Base-by-base conservation (phyloP, 106 monocot species). In the Acorus calamus region DNA sequence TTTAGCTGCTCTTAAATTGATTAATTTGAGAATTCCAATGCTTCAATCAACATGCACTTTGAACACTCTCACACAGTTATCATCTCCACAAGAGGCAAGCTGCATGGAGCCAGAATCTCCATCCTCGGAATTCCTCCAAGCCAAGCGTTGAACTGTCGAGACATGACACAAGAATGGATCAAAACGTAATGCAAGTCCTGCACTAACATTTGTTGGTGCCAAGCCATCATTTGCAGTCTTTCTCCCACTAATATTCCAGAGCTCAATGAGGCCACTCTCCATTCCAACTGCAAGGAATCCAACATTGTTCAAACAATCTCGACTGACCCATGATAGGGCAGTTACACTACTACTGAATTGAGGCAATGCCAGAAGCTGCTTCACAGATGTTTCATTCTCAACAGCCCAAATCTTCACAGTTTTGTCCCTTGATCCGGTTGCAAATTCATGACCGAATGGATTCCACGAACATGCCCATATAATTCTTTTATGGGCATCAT, bases 401-500 rank as follows among this genome's bases (percentile, higher is more conserved):
- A 98, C 45, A 11, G 76, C 66, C 92, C 92, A 94, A 43, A 94
- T 75, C 75, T 94, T 94, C 7, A 94, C 89, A 14, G 77, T 83
- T 64, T 86, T 98, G 77, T 92, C 96, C 73, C 98, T 83, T 10
- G 98, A 92, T 46, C 98, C 92, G 14, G 87, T 96, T 5, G 96
- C 91, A 70, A 96, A 96, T 71, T 96, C 78, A 70, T 90, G 76
- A 12, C 68, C 50, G 14, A 81, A 78, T 47, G 92, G 92, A 57
- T 88, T 98, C 98, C 98, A 98, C 47, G 92, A 77, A 14, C 98
- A 92, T 52, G 92, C 76, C 98, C 98, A 98, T 74, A 92, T 98
- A 70, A 98, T 98, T 83, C 98, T 88, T 71, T 92, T 98, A 73
- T 98, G 94, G 0, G 84, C 86, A 68, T 89, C 89, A 4, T 73